Percentiles rank a stretch among this genome's conserved stretches.
Conservation (phyloP, 2,329 filamentous ascomycete species). For the Pseudophaeomoniella oleicola region DNA sequence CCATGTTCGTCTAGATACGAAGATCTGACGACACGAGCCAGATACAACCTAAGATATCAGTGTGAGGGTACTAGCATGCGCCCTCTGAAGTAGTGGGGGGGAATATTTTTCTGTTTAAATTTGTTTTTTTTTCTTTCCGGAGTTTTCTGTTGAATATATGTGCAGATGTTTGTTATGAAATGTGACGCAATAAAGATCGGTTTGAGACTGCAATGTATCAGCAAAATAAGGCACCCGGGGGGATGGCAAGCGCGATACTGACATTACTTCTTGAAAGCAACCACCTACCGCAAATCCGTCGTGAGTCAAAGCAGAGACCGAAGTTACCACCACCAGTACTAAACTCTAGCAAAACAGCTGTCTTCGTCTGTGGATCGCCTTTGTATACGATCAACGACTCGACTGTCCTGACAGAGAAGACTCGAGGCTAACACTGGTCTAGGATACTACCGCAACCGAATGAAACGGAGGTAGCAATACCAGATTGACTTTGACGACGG, state of each 20-base stretch:
- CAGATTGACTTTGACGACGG: neutral
- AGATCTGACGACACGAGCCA: too few species aligned
- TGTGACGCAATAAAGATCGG: too few species aligned
- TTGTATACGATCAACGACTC: neutral
- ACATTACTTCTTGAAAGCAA: too few species aligned
- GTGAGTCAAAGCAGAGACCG: neutral
- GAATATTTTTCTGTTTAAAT: too few species aligned
- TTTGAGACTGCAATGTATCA: too few species aligned
- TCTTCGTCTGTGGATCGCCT: neutral
- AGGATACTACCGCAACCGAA: neutral
- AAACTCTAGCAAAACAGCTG: neutral
- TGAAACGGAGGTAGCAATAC: neutral
- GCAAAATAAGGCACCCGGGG: too few species aligned
- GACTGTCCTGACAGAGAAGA: neutral
- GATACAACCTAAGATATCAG: too few species aligned
- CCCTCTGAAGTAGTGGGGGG: too few species aligned
- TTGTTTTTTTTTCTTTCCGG: neutral
- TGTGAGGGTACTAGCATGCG: too few species aligned
- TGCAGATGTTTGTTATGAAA: too few species aligned
- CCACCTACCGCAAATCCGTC: neutral
- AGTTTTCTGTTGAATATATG: neutral
- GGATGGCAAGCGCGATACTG: too few species aligned
- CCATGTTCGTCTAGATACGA: neutral
- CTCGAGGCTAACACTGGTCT: neutral
- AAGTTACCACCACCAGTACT: too few species aligned